These are phyloP conservation scores for Funneliformis mosseae DNA, from an alignment of 192 early-diverging fungal genomes.

Conservation along the genomic window DNA sequence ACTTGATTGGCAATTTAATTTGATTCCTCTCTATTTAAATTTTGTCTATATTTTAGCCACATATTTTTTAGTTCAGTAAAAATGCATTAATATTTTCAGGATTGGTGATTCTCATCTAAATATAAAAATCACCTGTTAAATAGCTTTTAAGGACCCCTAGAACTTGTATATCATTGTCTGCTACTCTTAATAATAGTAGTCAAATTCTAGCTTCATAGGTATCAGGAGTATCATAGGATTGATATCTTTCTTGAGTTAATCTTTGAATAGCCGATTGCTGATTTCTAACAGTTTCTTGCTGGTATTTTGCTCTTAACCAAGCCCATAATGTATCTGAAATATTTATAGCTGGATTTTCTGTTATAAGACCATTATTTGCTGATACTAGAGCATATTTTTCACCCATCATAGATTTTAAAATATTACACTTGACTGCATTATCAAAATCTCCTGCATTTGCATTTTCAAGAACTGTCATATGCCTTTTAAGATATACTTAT, in stretches of 20 bases:
- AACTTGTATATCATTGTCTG: not conserved
- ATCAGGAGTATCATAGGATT: not conserved
- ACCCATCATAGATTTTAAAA: slow-evolving; percentile 26
- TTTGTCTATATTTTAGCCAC: too few relatives aligned
- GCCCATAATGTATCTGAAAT: not conserved
- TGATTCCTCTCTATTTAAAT: not conserved
- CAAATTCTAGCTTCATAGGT: slow-evolving; percentile 1
- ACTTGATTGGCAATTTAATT: not conserved
- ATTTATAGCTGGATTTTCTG: not conserved
- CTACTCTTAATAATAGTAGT: not conserved
- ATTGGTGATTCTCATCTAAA: not conserved
- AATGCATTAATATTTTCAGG: not conserved
- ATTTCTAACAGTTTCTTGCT: too few relatives aligned
- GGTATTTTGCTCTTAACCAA: not conserved
- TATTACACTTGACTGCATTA: slow-evolving; percentile 13
- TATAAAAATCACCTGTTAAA: slow-evolving; percentile 15
- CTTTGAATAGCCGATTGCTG: not conserved
- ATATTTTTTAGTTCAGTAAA: too few relatives aligned
- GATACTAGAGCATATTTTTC: slow-evolving; percentile 18
- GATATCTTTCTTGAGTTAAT: slow-evolving; percentile 21
- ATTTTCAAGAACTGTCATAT: slow-evolving; percentile 5
- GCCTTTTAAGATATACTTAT: not conserved
- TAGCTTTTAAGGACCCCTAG: slow-evolving; percentile 11
- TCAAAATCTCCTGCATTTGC: slow-evolving; percentile 17
- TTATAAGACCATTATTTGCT: not conserved